phyloP scores from a whole-genome alignment of 106 monocot genomes.

The Apostasia ramifera region DNA sequence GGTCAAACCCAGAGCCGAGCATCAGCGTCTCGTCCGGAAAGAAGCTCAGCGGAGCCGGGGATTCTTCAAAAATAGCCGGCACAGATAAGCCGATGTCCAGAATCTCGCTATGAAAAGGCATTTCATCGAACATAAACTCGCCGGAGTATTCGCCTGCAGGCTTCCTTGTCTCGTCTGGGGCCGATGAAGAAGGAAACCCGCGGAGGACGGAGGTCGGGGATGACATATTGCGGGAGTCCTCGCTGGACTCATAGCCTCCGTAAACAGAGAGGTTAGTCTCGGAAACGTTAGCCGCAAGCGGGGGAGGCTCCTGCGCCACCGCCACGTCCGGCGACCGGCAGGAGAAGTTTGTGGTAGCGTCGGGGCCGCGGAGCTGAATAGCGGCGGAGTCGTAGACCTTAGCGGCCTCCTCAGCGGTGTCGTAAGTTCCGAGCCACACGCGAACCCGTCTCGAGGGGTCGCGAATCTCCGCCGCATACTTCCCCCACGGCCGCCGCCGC shows the following conservation, averaged over 20 bases:
- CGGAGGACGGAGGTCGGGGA: slow-evolving; percentile 47
- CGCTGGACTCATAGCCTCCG: slow-evolving; percentile 29
- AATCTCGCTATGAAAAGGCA: slow-evolving; percentile 22
- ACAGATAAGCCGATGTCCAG: slow-evolving; percentile 14
- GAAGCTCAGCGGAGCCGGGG: slow-evolving; percentile 7
- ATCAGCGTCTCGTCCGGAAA: background rate
- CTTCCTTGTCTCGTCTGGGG: background rate
- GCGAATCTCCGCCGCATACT: slow-evolving; percentile 71
- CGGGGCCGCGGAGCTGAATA: slow-evolving; percentile 57
- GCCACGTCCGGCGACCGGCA: background rate
- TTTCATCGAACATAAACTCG: slow-evolving; percentile 28
- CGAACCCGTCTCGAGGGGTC: slow-evolving; percentile 51
- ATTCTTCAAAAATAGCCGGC: slow-evolving; percentile 26
- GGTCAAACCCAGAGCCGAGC: background rate
- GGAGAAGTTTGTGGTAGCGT: slow-evolving; percentile 60
- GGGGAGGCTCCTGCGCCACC: background rate
- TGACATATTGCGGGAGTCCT: slow-evolving; percentile 27
- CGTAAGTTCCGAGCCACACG: slow-evolving; percentile 63
- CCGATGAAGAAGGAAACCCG: slow-evolving; percentile 2
- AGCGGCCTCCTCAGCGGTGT: slow-evolving; percentile 64
- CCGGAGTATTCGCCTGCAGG: background rate
- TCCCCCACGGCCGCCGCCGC: slow-evolving; percentile 59
- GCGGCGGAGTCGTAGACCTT: slow-evolving; percentile 68
- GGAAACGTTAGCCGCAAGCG: slow-evolving; percentile 3
- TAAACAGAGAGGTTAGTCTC: slow-evolving; percentile 14